phyloP scores from a whole-genome alignment of 352 stramenopile species.

The Pythium rishiriense region DNA sequence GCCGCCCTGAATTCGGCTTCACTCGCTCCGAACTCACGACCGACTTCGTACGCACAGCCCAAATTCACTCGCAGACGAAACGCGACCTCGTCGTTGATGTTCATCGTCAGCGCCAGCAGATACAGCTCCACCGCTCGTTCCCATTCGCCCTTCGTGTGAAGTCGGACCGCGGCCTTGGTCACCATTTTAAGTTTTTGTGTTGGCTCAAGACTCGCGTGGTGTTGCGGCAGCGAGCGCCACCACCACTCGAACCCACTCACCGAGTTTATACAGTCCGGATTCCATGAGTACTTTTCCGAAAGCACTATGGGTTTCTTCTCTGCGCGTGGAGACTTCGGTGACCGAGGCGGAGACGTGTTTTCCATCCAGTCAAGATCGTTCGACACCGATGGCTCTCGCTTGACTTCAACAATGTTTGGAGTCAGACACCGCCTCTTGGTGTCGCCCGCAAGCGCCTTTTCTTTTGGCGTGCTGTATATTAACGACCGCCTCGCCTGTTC shows the following conservation, averaged over 20 bases:
- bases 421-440: slow-evolving; percentile 48
- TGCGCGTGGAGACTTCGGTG: slow-evolving; percentile 23
- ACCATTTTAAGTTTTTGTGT: slow-evolving; percentile 82
- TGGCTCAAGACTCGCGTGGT: slow-evolving; percentile 59
- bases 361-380: slow-evolving; percentile 25
- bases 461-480: slow-evolving; percentile 71
- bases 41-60: slow-evolving; percentile 58
- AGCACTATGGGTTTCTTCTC: slow-evolving; percentile 40
- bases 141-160: slow-evolving; percentile 65
- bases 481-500: slow-evolving; percentile 48
- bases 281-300: slow-evolving; percentile 70
- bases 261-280: slow-evolving; percentile 72
- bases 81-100: slow-evolving; percentile 52
- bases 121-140: slow-evolving; percentile 74
- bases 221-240: slow-evolving; percentile 69
- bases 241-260: slow-evolving; percentile 83
- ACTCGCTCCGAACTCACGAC: slow-evolving; percentile 37
- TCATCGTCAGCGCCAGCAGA: slow-evolving; percentile 53
- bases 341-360: slow-evolving; percentile 36
- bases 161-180: slow-evolving; percentile 65
- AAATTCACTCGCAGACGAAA: slow-evolving; percentile 71
- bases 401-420: slow-evolving; percentile 41
- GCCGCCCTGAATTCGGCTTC: slow-evolving; percentile 46
- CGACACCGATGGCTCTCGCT: slow-evolving; percentile 14
- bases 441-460: slow-evolving; percentile 48